A percentile compares a stretch with the other conserved stretches of the same genome.
These are phyloP conservation scores for Globisporangium cystogenes DNA, from an alignment of 352 stramenopile genomes.

Conservation along the genomic window DNA sequence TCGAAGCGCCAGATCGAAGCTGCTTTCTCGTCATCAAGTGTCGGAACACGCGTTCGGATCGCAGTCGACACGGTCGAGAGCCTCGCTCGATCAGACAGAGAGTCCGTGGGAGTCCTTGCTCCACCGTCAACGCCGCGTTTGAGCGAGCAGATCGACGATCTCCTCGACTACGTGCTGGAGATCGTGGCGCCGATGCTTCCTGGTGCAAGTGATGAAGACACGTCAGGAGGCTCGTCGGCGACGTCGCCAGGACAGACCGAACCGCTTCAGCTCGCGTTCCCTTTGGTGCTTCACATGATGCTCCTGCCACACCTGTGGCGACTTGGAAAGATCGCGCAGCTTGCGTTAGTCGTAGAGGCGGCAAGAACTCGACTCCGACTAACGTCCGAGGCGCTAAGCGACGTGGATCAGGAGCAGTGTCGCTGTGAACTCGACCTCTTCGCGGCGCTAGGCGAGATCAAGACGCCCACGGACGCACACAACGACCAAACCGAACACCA, in stretches of 20 bases:
- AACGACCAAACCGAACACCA: not conserved
- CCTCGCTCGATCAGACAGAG: constrained; percentile 3
- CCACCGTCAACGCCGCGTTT: constrained; percentile 3
- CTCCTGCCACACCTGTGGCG: constrained; percentile 22
- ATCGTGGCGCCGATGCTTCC: constrained; percentile 20
- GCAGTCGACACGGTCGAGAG: constrained; percentile 33
- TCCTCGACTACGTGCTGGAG: constrained; percentile 35
- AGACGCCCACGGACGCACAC: not conserved
- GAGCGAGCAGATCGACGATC: constrained; percentile 10
- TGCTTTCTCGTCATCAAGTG: constrained; percentile 10
- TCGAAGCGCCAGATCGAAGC: constrained; percentile 27
- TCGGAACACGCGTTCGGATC: constrained; percentile 27
- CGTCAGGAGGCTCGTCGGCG: not conserved
- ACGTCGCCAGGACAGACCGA: not conserved
- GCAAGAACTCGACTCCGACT: constrained; percentile 7
- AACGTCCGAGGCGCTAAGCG: not conserved
- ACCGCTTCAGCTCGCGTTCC: constrained; percentile 13
- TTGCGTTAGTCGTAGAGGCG: constrained; percentile 18
- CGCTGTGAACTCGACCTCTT: constrained; percentile 23
- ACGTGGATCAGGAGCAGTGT: constrained; percentile 6
- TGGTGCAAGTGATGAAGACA: not conserved
- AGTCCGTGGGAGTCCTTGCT: constrained; percentile 3
- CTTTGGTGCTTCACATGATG: constrained; percentile 27
- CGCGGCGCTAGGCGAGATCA: constrained; percentile 12
- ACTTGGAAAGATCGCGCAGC: constrained; percentile 13